Conservation (phyloP, 176 grass and related monocot genomes). For the Ensete ventricosum region DNA sequence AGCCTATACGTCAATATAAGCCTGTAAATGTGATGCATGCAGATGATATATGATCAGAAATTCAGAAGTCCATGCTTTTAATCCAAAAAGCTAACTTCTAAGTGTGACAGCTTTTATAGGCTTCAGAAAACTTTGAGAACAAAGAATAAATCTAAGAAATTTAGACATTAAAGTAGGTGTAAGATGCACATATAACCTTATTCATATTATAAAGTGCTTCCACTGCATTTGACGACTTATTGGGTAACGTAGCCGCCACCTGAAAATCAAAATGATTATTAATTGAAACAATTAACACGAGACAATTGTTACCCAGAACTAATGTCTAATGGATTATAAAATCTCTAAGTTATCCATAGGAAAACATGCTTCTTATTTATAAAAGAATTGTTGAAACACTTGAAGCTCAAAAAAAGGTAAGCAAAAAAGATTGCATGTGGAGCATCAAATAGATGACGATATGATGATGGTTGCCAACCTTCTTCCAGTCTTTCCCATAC, state of each 20-base stretch:
- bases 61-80: neutral
- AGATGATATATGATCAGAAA: neutral
- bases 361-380: neutral
- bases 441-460: neutral
- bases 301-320: neutral
- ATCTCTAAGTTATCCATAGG: neutral
- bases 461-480: constrained; percentile 35
- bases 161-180: neutral
- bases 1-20: neutral
- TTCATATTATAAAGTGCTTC: constrained; percentile 92
- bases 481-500: constrained; percentile 94
- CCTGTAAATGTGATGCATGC: neutral
- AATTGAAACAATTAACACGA: neutral
- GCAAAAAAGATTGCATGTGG: neutral
- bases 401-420: neutral
- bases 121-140: neutral
- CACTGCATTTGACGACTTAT: constrained; percentile 74
- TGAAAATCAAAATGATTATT: constrained; percentile 29
- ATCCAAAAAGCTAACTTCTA: neutral
- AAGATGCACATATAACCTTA: constrained; percentile 31
- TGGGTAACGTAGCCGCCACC: constrained; percentile 56
- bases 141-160: neutral
- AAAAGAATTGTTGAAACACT: neutral
- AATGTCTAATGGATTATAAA: neutral
- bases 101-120: neutral